phyloP scores from a whole-genome alignment of 2,329 filamentous ascomycete genomes.

The Lachnellula suecica region DNA sequence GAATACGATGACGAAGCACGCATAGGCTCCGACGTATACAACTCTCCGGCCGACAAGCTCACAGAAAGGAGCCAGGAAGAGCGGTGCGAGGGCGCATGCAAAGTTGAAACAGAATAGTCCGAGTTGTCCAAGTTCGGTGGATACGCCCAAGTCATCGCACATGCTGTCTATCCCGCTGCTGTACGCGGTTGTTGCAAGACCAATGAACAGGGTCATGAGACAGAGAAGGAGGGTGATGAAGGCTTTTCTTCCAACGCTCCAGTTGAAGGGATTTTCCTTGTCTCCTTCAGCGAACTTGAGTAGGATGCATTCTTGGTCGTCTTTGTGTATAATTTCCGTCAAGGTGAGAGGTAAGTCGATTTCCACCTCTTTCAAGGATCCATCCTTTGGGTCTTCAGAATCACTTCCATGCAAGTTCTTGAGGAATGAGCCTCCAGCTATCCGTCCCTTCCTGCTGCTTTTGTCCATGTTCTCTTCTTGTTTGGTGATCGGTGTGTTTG shows the following conservation, averaged over 20 bases:
- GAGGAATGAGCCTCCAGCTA: conserved; percentile 40
- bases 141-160: conserved; percentile 43
- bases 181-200: conserved; percentile 53
- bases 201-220: conserved; percentile 53
- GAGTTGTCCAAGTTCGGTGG: conserved; percentile 43
- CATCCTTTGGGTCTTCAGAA: conserved; percentile 30
- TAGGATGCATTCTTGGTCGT: conserved; percentile 45
- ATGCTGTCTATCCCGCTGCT: conserved; percentile 47
- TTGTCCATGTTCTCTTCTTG: conserved; percentile 18
- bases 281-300: conserved; percentile 46
- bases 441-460: conserved; percentile 30
- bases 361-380: conserved; percentile 41
- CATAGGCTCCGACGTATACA: conserved; percentile 67
- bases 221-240: conserved; percentile 47
- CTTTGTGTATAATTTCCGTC: conserved; percentile 40
- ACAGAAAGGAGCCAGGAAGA: conserved; percentile 81
- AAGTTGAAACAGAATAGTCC: conserved; percentile 76
- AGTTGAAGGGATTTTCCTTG: conserved; percentile 52
- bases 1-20: conserved; percentile 35
- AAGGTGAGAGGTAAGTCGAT: conserved; percentile 49
- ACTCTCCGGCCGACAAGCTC: conserved; percentile 84
- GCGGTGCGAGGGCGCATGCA: conserved; percentile 74
- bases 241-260: conserved; percentile 42
- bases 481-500: conserved; percentile 12
- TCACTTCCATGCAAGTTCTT: conserved; percentile 34